Percentiles rank a stretch among this genome's conserved stretches.
Conservation (phyloP, 352 stramenopile species). For the Phytophthora idaei region DNA sequence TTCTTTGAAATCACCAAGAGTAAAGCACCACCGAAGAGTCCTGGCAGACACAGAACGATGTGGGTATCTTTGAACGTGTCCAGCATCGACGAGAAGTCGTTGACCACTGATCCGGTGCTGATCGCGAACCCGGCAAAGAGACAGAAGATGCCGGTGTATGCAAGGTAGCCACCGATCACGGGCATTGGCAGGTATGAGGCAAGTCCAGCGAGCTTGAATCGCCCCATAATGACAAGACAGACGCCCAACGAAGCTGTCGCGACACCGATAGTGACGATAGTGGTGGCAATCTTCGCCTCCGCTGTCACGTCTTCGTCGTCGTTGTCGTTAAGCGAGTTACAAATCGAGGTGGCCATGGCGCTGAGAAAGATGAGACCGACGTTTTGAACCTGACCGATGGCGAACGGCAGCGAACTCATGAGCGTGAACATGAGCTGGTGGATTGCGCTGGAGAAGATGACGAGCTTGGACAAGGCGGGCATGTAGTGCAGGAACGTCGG, state of each 20-base stretch:
- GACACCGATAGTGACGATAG: constrained; percentile 92
- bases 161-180: constrained; percentile 98
- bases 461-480: constrained; percentile 94
- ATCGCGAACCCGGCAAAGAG: constrained; percentile 90
- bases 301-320: constrained; percentile 43
- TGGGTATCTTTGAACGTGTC: constrained; percentile 55
- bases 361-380: constrained; percentile 97
- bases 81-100: constrained; percentile 78
- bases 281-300: constrained; percentile 91
- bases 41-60: constrained; percentile 83
- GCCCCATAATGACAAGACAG: constrained; percentile 93
- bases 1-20: constrained; percentile 80
- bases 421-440: constrained; percentile 91
- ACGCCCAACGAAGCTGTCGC: constrained; percentile 91
- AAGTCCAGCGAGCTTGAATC: constrained; percentile 92
- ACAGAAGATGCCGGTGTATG: constrained; percentile 97
- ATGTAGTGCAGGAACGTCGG: constrained; percentile 85
- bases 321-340: constrained; percentile 68
- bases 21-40: constrained; percentile 75
- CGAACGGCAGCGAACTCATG: constrained; percentile 94
- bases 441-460: constrained; percentile 95
- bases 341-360: constrained; percentile 92
- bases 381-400: constrained; percentile 98
- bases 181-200: constrained; percentile 96
- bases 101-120: constrained; percentile 89